Conservation (phyloP, 108 stramenopile species). For the Nitzschia putrida region DNA sequence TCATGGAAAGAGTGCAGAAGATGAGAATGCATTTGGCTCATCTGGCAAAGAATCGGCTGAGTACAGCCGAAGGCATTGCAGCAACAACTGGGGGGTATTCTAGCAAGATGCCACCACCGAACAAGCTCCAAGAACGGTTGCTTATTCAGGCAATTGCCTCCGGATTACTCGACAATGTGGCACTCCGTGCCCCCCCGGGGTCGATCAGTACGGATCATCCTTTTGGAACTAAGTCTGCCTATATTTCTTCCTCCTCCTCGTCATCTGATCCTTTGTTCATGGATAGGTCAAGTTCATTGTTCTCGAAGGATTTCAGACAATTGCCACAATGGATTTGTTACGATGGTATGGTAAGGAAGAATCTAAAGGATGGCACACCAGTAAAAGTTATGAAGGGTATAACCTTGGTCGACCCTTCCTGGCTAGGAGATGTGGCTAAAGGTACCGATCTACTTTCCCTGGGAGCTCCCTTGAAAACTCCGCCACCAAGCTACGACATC, state of each 20-base stretch:
- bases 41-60: conserved; percentile 71
- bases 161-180: conserved; percentile 81
- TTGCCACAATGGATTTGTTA: conserved; percentile 83
- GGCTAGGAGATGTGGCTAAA: conserved; percentile 71
- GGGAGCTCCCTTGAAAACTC: conserved; percentile 63
- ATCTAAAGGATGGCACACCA: conserved; percentile 64
- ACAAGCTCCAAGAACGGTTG: conserved; percentile 64
- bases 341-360: conserved; percentile 69
- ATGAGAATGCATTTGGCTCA: conserved; percentile 78
- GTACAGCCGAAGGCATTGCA: conserved; percentile 63
- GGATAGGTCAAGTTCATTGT: conserved; percentile 68
- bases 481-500: conserved; percentile 65
- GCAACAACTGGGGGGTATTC: conserved; percentile 67
- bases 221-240: conserved; percentile 69
- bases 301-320: conserved; percentile 55
- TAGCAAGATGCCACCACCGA: conserved; percentile 77
- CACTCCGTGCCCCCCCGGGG: conserved; percentile 72
- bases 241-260: conserved; percentile 59
- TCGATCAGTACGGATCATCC: conserved; percentile 60
- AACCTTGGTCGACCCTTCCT: conserved; percentile 75
- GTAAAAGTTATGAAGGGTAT: conserved; percentile 77
- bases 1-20: conserved; percentile 83
- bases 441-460: conserved; percentile 63
- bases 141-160: conserved; percentile 69
- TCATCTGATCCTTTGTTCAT: conserved; percentile 77